Conservation (phyloP, 2,329 filamentous ascomycete genomes). For the Allantophomopsis cytisporea region DNA sequence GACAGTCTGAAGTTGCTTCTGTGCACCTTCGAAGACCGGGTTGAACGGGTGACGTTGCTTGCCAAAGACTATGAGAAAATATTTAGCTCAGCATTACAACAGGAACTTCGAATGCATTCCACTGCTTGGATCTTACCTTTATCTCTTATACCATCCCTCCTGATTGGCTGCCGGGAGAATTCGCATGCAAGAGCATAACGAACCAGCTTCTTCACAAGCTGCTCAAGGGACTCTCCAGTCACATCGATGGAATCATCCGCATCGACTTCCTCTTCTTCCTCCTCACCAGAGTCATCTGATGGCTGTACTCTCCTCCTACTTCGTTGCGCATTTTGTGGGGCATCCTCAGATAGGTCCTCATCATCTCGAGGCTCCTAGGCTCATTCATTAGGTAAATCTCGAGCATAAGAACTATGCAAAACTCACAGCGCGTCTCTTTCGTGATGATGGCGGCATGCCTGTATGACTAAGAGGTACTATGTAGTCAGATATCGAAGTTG, state of each 20-base stretch:
- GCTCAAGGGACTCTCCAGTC: conserved; percentile 19
- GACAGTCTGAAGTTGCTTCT: conserved; percentile 51
- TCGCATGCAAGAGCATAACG: conserved; percentile 55
- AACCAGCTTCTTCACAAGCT: conserved; percentile 53
- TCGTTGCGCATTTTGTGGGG: conserved; percentile 10
- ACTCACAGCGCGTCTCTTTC: conserved; percentile 12
- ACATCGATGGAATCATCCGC: conserved; percentile 8
- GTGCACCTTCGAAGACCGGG: conserved; percentile 62
- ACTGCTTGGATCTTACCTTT: conserved; percentile 30
- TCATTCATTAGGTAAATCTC: conserved; percentile 3
- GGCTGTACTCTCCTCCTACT: conserved; percentile 5
- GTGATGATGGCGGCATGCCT: conserved; percentile 12
- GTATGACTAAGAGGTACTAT: too few species aligned
- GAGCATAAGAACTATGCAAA: not conserved
- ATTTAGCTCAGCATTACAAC: not conserved
- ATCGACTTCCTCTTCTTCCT: conserved; percentile 9
- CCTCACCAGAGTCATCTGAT: conserved; percentile 12
- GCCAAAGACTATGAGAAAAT: conserved; percentile 46
- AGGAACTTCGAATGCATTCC: not conserved
- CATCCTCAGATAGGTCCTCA: conserved; percentile 13
- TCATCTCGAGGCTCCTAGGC: conserved; percentile 9
- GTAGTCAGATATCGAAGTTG: too few species aligned
- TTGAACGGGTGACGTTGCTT: conserved; percentile 58
- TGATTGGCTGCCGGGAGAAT: conserved; percentile 44
- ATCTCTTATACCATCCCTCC: conserved; percentile 47